A percentile compares a stretch with the other conserved stretches of the same genome.
Conservation (phyloP, 2,329 filamentous ascomycete genomes). For the Fusarium sp. region DNA sequence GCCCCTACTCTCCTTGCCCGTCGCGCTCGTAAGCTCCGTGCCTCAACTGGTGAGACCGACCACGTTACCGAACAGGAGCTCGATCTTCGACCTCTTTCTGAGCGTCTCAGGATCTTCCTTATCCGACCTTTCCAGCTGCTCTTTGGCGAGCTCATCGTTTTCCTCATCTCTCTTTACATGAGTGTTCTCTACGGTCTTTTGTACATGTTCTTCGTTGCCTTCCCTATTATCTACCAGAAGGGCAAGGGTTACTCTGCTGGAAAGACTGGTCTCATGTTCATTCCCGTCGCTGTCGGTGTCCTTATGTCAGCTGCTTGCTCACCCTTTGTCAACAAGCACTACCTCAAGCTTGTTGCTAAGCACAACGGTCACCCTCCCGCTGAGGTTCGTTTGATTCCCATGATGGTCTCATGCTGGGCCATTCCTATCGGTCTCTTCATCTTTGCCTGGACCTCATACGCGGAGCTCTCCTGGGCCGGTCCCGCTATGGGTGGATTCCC, state of each 20-base stretch:
- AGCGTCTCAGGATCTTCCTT: slow-evolving; percentile 81
- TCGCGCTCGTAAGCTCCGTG: slow-evolving; percentile 80
- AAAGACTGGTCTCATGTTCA: slow-evolving; percentile 88
- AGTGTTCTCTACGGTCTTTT: slow-evolving; percentile 81
- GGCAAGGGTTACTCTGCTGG: slow-evolving; percentile 84
- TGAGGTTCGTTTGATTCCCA: slow-evolving; percentile 84
- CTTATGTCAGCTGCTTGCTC: slow-evolving; percentile 75
- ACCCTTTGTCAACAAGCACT: slow-evolving; percentile 85
- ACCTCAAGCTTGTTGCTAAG: slow-evolving; percentile 73
- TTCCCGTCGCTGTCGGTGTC: slow-evolving; percentile 84
- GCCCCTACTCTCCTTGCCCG: slow-evolving; percentile 81
- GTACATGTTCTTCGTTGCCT: slow-evolving; percentile 85
- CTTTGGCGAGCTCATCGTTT: slow-evolving; percentile 86
- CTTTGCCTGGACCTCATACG: slow-evolving; percentile 76
- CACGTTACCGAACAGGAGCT: slow-evolving; percentile 87
- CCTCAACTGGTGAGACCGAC: slow-evolving; percentile 74
- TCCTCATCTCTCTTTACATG: slow-evolving; percentile 90
- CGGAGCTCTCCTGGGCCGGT: slow-evolving; percentile 76
- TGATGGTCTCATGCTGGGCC: slow-evolving; percentile 84
- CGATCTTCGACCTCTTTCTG: slow-evolving; percentile 76
- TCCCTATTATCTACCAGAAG: slow-evolving; percentile 79
- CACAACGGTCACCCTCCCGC: slow-evolving; percentile 82
- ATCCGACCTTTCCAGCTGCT: slow-evolving; percentile 88
- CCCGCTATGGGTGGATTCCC: slow-evolving; percentile 79
- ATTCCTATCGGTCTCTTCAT: slow-evolving; percentile 73